Conservation (phyloP, 2,329 filamentous ascomycete species). For the Penicillium sp. region DNA sequence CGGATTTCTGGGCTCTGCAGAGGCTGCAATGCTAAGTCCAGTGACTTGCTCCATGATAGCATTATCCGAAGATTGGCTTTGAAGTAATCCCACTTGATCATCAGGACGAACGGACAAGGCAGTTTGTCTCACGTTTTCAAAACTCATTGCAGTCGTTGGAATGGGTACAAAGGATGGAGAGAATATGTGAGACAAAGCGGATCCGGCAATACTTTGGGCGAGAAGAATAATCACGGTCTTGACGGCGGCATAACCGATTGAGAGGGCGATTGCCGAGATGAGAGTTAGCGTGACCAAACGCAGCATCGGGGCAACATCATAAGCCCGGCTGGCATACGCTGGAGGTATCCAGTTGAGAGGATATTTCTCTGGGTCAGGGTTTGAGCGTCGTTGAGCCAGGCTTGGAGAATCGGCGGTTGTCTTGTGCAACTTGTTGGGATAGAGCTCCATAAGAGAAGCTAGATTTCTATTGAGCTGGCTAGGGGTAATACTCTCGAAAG, state of each 20-base stretch:
- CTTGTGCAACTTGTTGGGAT: slow-evolving; percentile 26
- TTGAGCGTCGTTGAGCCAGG: slow-evolving; percentile 8
- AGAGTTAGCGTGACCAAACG: slow-evolving; percentile 30
- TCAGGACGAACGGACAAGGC: slow-evolving; percentile 26
- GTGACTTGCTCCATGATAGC: slow-evolving; percentile 28
- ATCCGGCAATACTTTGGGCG: slow-evolving; percentile 25
- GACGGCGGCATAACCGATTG: slow-evolving; percentile 32
- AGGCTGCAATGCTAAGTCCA: slow-evolving; percentile 22
- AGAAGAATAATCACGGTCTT: slow-evolving; percentile 25
- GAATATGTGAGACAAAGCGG: slow-evolving; percentile 22
- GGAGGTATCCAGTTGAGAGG: slow-evolving; percentile 24
- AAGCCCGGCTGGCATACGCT: slow-evolving; percentile 19
- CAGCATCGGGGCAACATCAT: slow-evolving; percentile 25
- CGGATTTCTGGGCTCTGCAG: slow-evolving; percentile 27
- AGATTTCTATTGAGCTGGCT: slow-evolving; percentile 48
- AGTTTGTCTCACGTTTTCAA: slow-evolving; percentile 19
- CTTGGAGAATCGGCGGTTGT: slow-evolving; percentile 14
- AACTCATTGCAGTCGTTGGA: slow-evolving; percentile 21
- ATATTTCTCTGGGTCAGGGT: slow-evolving; percentile 26
- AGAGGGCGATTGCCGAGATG: slow-evolving; percentile 28
- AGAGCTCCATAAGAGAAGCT: slow-evolving; percentile 40
- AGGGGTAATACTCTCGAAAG: slow-evolving; percentile 48
- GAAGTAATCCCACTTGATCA: slow-evolving; percentile 16
- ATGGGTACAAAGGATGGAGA: slow-evolving; percentile 14
- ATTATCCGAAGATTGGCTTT: slow-evolving; percentile 14